A percentile compares a stretch with the other conserved stretches of the same genome.
Conservation (phyloP, 2,329 filamentous ascomycete species). For the Cyphellophora europaea region DNA sequence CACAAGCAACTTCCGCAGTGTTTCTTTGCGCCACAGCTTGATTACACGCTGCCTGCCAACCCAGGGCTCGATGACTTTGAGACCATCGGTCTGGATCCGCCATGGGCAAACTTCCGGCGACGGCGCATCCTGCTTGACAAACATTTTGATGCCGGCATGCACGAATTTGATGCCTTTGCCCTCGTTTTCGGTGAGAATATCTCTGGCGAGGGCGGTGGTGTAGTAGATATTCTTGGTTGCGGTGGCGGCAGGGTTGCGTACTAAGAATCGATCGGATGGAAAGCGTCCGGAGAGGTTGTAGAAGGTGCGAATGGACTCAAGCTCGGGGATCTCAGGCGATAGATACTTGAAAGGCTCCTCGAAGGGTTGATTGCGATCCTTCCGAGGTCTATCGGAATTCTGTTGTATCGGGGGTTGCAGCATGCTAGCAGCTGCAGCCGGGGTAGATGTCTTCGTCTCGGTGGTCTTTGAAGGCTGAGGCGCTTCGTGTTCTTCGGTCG, state of each 20-base stretch:
- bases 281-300: conserved; percentile 79
- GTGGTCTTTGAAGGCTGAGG: conserved; percentile 1
- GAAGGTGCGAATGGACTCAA: conserved; percentile 69
- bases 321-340: conserved; percentile 51
- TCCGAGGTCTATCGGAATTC: too few species aligned
- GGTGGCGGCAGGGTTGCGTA: conserved; percentile 81
- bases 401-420: too few species aligned
- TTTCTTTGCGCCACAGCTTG: conserved; percentile 65
- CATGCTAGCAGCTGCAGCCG: conserved; percentile 9
- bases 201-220: conserved; percentile 71
- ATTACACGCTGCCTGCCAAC: conserved; percentile 71
- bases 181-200: conserved; percentile 80
- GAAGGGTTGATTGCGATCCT: conserved; percentile 39
- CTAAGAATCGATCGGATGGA: conserved; percentile 86
- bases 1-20: conserved; percentile 70
- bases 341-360: conserved; percentile 97
- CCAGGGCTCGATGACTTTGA: conserved; percentile 85
- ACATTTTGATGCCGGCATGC: conserved; percentile 97
- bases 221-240: conserved; percentile 96
- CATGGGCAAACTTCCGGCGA: conserved; percentile 79
- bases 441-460: conserved; percentile 1
- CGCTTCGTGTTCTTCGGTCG: neutral
- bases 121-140: conserved; percentile 93
- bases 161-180: conserved; percentile 89
- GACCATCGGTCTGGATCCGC: conserved; percentile 91